A percentile compares a stretch with the other conserved stretches of the same genome.
Conservation (phyloP, 225 moss, liverwort and hornwort species). For the Asterella californica region DNA sequence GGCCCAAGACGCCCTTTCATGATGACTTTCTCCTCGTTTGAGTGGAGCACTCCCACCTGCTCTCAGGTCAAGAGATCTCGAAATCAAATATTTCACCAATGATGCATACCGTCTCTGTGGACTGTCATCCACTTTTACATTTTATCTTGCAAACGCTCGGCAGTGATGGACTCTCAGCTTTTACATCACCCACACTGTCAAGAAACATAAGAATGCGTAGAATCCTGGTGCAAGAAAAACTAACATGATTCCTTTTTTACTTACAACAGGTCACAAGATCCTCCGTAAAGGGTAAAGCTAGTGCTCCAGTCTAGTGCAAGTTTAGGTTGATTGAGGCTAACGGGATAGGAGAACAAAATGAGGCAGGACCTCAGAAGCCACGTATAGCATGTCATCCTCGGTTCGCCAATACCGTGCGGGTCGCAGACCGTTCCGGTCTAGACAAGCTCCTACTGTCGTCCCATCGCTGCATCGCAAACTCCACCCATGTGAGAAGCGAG, state of each 20-base stretch:
- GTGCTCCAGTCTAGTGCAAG: too few relatives aligned
- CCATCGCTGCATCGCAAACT: constrained; percentile 57
- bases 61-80: background rate
- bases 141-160: background rate
- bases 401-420: constrained; percentile 98
- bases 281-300: too few relatives aligned
- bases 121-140: background rate
- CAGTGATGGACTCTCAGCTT: too few relatives aligned
- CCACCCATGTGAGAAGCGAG: background rate
- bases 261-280: too few relatives aligned
- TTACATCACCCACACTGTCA: background rate
- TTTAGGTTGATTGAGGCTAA: too few relatives aligned
- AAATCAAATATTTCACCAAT: background rate
- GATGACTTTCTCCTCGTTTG: constrained; percentile 54
- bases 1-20: constrained; percentile 95
- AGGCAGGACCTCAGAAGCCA: constrained; percentile 78
- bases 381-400: constrained; percentile 74
- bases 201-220: background rate
- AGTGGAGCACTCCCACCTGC: constrained; percentile 92
- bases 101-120: too few relatives aligned
- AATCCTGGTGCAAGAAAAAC: too few relatives aligned
- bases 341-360: too few relatives aligned
- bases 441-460: constrained; percentile 87
- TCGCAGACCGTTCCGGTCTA: constrained; percentile 96
- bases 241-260: too few relatives aligned